Base-by-base conservation (phyloP, 2,329 filamentous ascomycete species). In the Aspergillus tubingensis region DNA sequence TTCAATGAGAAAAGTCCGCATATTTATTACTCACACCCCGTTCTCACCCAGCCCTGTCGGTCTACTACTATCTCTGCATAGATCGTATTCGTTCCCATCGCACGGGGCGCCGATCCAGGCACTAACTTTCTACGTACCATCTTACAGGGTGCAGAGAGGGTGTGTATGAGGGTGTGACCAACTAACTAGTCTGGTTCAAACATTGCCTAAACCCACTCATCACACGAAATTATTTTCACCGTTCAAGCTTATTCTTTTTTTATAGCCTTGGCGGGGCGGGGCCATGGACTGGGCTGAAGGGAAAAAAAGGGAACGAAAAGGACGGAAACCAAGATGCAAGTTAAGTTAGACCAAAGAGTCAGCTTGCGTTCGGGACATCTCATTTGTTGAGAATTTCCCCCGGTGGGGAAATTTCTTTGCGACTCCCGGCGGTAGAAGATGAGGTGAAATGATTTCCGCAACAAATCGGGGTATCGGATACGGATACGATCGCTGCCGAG, bases 31-130 rank as follows among this genome's bases (percentile, higher is more conserved):
- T 36, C 32, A 15, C 10, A 36, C 11, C 11, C 32, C 11, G 15
- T 36, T 36, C 11, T 36, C 32, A 13, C 11, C 32, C 32, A 36
- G 32, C 32, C 32, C 11, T 36, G 32, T 36, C 32, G 10, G 32
- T 36, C 25, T 49, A 30, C 10, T 27, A 8, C 25, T 27, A 49
- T 49, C 23, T 27, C 23, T 30, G n/a, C 47, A 50, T 27, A 27
- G 19, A 44, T 55, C 53, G 53, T 55, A 55, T 44, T 55, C 53
- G 53, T 55, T 32, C 38, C 25, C n/a, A 10, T 21, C 25, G 53
- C 53, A 43, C 39, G 39, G 52, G 19, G n/a, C 36, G 32, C 23
- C 38, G 41, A 25, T 25, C 44, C 21, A 27, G 41, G 13, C 21
- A 49, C 44, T 7, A 27, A n/a, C 44, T 21, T 44, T 44, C 39